Evolutionary conservation across 139 green algal genomes (phyloP), one percentile per base, ranked within the genome.

Genomic region (Dunaliella primolecta): DNA sequence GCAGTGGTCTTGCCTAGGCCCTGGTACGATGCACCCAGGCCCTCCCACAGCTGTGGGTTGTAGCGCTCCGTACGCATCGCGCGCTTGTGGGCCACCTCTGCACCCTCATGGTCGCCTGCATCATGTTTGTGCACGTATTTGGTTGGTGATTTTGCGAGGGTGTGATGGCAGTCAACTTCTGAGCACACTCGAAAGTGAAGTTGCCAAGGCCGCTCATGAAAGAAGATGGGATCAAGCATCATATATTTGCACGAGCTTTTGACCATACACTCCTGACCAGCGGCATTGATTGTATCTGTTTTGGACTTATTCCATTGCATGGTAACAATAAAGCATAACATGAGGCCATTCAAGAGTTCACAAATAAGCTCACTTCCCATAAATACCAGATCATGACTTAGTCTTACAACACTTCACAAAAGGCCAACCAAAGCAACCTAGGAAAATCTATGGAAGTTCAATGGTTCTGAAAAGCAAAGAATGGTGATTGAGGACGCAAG

Each of bases 1-100:
- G 89, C 89, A 35, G 86, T 85, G 75, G 91, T 85, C 3, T 89
- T 83, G 46, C 91, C 84, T 36, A 93, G 72, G 32, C 70, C 64
- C 88, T 93, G 89, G 84, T 94, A 95, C 0, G 89, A 84, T 0
- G 84, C 82, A 1, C 81, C 94, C 83, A 97, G 88, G 0, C 84
- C 92, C 85, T 96, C 93, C 94, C 94, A 97, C 30, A 93, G 78
- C 24, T 86, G 87, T 75, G 91, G 84, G 75, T 91, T 77, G 3
- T 25, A 70, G 32, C 86, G 81, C 33, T 87, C 83, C 27, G 33
- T 81, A 2, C 91, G 87, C 2, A 95, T 78, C 1, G 86, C 92
- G 20, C 78, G 64, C 88, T 95, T 90, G 79, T 91, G 87, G 46
- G 78, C 78, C 0, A 57, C 11, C 3, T 93, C 77, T 1, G 87